phyloP scores from a whole-genome alignment of 371 early-diverging fungal genomes.

The Mortierella sp. region DNA sequence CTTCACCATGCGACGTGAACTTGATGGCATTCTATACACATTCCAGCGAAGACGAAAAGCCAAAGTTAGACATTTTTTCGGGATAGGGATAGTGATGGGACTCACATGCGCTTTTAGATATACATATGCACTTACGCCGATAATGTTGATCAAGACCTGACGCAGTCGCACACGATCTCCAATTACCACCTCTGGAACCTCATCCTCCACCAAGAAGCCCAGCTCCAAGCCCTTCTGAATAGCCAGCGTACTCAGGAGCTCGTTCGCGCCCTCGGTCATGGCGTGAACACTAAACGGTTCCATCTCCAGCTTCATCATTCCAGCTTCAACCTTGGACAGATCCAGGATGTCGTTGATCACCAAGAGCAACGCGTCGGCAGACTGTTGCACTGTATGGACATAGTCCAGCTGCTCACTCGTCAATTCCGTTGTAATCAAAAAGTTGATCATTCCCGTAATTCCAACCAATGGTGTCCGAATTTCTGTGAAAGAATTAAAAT shows the following conservation, averaged over 20 bases:
- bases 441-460: conserved; percentile 77
- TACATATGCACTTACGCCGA: conserved; percentile 56
- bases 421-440: conserved; percentile 73
- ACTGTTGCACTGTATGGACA: conserved; percentile 75
- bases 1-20: conserved; percentile 73
- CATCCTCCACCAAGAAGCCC: conserved; percentile 71
- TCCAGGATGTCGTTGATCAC: conserved; percentile 83
- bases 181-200: conserved; percentile 70
- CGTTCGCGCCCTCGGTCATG: conserved; percentile 76
- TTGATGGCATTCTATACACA: conserved; percentile 74
- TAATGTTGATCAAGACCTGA: conserved; percentile 71
- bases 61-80: neutral
- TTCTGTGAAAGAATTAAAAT: conserved; percentile 49
- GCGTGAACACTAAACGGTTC: conserved; percentile 71
- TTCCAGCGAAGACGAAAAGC: neutral
- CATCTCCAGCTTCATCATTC: conserved; percentile 79
- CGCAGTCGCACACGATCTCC: conserved; percentile 73
- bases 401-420: conserved; percentile 75
- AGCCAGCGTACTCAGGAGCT: conserved; percentile 70
- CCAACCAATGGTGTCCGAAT: conserved; percentile 78
- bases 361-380: conserved; percentile 71
- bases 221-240: conserved; percentile 73
- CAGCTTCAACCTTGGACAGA: conserved; percentile 78
- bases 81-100: too few relatives aligned
- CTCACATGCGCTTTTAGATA: too few relatives aligned